A percentile compares a stretch with the other conserved stretches of the same genome.
Conservation (phyloP, 176 grass and related monocot genomes). For the Elymus sibiricus region DNA sequence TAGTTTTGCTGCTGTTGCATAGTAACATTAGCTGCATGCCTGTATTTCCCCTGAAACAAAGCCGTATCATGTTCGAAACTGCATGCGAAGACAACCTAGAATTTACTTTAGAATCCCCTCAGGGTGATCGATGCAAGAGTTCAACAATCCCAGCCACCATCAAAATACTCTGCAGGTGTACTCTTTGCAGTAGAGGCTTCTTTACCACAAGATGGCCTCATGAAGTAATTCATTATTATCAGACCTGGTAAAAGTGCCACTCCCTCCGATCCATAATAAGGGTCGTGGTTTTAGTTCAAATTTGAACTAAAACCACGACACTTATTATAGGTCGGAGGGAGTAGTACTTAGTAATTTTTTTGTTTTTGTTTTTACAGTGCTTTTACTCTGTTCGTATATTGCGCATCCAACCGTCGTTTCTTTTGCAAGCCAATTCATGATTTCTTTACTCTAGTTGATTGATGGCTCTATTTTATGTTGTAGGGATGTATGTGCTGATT, state of each 20-base stretch:
- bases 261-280: not conserved
- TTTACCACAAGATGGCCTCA: not conserved
- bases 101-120: not conserved
- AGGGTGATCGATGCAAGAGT: not conserved
- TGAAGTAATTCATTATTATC: not conserved
- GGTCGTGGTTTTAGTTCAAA: too few relatives aligned
- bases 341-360: too few relatives aligned
- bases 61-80: not conserved
- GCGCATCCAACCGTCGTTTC: not conserved
- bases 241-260: not conserved
- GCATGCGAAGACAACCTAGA: not conserved
- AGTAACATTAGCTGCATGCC: not conserved
- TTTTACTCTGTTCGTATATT: not conserved
- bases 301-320: too few relatives aligned
- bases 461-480: constrained; percentile 11
- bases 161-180: not conserved
- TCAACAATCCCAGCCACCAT: not conserved
- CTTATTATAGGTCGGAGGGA: too few relatives aligned
- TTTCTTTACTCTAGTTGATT: constrained; percentile 4
- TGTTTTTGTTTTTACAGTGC: too few relatives aligned
- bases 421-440: not conserved
- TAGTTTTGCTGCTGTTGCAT: not conserved
- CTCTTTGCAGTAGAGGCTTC: not conserved
- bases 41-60: not conserved
- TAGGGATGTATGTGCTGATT: constrained; percentile 88